phyloP scores from a whole-genome alignment of 441 rosid genomes.

The Dalechampia spathulata region DNA sequence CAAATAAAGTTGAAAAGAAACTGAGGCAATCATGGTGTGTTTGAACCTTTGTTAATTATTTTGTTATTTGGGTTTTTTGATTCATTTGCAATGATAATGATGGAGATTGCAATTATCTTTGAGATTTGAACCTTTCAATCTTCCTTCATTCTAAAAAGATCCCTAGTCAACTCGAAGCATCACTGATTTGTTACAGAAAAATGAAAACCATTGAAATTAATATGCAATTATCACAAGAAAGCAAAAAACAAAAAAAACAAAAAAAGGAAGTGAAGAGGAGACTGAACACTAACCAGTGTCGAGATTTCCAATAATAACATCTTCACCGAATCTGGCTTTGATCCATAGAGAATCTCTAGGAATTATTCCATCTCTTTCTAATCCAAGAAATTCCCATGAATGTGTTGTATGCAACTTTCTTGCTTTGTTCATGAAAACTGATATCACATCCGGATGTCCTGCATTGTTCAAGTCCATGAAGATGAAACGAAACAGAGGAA shows the following conservation, averaged over 20 bases:
- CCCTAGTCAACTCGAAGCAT: no score
- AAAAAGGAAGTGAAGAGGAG: no score
- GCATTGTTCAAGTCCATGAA: conserved; percentile 6
- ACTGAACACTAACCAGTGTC: conserved; percentile 37
- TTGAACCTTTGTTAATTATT: no score
- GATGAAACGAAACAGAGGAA: not conserved
- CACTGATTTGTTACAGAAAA: no score
- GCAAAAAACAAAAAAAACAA: not conserved
- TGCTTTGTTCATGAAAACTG: conserved; percentile 35
- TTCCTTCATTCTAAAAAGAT: no score
- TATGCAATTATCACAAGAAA: not conserved
- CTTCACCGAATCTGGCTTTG: conserved; percentile 44
- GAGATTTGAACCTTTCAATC: no score
- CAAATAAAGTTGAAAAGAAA: no score
- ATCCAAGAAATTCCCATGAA: conserved; percentile 52
- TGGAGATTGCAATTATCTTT: no score
- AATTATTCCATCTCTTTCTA: conserved; percentile 28
- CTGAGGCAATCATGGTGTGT: no score
- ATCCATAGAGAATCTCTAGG: conserved; percentile 31
- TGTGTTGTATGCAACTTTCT: conserved; percentile 45
- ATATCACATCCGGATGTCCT: conserved; percentile 47
- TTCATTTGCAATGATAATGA: no score
- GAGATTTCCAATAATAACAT: conserved; percentile 47
- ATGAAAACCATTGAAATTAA: not conserved
- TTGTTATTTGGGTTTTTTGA: no score